Evolutionary conservation across 345 rosid genomes (phyloP).

Genomic region (Gossypium sturtianum): DNA sequence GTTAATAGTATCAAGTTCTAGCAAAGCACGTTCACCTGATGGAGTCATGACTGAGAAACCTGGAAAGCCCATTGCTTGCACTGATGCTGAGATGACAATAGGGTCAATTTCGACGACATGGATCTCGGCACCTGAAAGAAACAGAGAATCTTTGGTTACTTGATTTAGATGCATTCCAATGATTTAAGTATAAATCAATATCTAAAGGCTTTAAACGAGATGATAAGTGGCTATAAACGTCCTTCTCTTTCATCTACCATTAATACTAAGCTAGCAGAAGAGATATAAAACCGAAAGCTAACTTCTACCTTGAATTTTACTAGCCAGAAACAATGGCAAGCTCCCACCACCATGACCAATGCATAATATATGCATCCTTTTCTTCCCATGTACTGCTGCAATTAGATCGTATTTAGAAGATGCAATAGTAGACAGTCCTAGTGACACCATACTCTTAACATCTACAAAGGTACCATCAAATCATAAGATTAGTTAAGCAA

Average conservation of each 20-base stretch:
- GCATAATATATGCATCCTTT: constrained; percentile 62
- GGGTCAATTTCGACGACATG: constrained; percentile 83
- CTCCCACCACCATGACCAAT: constrained; percentile 97
- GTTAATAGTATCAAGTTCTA: constrained; percentile 40
- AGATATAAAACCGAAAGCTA: neutral
- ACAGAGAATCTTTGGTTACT: neutral
- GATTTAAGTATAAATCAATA: neutral
- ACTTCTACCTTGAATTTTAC: constrained; percentile 57
- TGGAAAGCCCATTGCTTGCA: constrained; percentile 83
- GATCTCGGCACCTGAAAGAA: constrained; percentile 57
- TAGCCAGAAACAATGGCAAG: constrained; percentile 79
- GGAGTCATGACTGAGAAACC: constrained; percentile 50
- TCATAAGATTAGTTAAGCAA: constrained; percentile 6
- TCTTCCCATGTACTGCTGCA: constrained; percentile 50
- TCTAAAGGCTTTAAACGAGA: neutral
- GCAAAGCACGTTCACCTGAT: constrained; percentile 37
- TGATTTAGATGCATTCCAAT: neutral
- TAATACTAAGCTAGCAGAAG: neutral
- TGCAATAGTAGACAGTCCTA: constrained; percentile 63
- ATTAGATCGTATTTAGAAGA: constrained; percentile 49
- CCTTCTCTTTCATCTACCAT: neutral
- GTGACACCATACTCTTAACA: constrained; percentile 79
- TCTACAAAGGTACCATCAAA: constrained; percentile 39
- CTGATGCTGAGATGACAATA: constrained; percentile 69
- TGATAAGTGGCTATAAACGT: neutral